Conservation (phyloP, 2,329 filamentous ascomycete genomes). For the Hypoxylon sp. region DNA sequence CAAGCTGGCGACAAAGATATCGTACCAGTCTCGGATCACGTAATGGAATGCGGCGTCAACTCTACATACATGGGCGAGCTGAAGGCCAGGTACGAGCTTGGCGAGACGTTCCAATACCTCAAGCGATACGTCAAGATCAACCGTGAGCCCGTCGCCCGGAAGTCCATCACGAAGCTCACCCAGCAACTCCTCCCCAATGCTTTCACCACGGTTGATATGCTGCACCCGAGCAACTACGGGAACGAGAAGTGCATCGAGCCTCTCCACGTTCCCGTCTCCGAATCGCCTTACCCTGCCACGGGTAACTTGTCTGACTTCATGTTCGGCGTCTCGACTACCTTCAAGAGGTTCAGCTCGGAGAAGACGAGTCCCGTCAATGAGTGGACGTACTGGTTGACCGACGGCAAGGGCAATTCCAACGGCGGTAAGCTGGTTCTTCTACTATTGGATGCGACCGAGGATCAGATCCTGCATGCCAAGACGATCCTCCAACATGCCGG, state of each 20-base stretch:
- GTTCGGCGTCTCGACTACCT: conserved; percentile 67
- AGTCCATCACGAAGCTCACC: conserved; percentile 59
- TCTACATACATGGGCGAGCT: conserved; percentile 55
- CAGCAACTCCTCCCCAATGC: conserved; percentile 56
- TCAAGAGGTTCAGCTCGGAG: conserved; percentile 60
- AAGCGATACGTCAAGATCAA: conserved; percentile 63
- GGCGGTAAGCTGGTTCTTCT: conserved; percentile 64
- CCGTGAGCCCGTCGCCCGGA: conserved; percentile 58
- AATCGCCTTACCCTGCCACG: conserved; percentile 58
- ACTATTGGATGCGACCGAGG: conserved; percentile 60
- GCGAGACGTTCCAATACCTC: conserved; percentile 62
- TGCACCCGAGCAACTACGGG: conserved; percentile 50
- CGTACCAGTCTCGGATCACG: conserved; percentile 45
- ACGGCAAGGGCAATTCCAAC: conserved; percentile 62
- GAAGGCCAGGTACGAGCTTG: conserved; percentile 56
- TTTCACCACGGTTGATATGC: conserved; percentile 58
- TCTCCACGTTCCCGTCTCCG: conserved; percentile 59
- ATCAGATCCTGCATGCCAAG: conserved; percentile 59
- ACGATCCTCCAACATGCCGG: conserved; percentile 57
- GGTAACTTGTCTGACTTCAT: conserved; percentile 65
- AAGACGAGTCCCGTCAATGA: conserved; percentile 63
- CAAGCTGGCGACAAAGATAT: conserved; percentile 43
- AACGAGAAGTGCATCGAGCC: conserved; percentile 57
- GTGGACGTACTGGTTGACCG: conserved; percentile 68
- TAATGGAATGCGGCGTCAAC: conserved; percentile 61